Percentiles rank a stretch among this genome's conserved stretches.
Conservation (phyloP, 139 green algal genomes). For the Marvania coccoides region DNA sequence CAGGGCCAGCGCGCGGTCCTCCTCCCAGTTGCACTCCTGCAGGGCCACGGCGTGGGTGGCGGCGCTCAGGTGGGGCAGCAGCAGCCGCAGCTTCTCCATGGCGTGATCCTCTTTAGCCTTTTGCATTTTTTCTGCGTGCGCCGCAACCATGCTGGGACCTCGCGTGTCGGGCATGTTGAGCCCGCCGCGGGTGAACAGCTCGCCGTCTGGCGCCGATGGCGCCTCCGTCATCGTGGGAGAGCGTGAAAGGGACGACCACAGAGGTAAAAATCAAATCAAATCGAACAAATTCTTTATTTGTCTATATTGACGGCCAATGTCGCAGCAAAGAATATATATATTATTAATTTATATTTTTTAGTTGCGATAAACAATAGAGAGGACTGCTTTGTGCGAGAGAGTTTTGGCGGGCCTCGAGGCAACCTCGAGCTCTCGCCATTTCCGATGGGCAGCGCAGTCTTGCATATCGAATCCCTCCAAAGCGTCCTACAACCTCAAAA, state of each 20-base stretch:
- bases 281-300: too few relatives aligned
- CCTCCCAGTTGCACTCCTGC: constrained; percentile 54
- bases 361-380: too few relatives aligned
- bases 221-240: neutral
- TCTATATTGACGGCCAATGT: too few relatives aligned
- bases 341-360: too few relatives aligned
- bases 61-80: constrained; percentile 61
- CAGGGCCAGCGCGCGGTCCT: constrained; percentile 46
- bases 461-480: neutral
- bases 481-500: neutral
- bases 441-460: too few relatives aligned
- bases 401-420: too few relatives aligned
- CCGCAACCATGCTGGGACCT: constrained; percentile 34
- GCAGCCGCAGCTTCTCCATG: constrained; percentile 43
- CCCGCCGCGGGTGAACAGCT: constrained; percentile 36
- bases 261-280: too few relatives aligned
- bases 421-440: too few relatives aligned
- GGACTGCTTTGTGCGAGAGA: too few relatives aligned
- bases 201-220: neutral
- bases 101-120: constrained; percentile 60
- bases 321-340: too few relatives aligned
- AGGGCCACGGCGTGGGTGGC: constrained; percentile 51
- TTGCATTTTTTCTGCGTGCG: constrained; percentile 60
- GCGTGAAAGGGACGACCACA: too few relatives aligned
- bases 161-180: constrained; percentile 26